Evolutionary conservation across 1,139 yeast genomes (phyloP), one percentile per base, ranked within the genome.

Genomic region (Suhomyces bolitotheri): DNA sequence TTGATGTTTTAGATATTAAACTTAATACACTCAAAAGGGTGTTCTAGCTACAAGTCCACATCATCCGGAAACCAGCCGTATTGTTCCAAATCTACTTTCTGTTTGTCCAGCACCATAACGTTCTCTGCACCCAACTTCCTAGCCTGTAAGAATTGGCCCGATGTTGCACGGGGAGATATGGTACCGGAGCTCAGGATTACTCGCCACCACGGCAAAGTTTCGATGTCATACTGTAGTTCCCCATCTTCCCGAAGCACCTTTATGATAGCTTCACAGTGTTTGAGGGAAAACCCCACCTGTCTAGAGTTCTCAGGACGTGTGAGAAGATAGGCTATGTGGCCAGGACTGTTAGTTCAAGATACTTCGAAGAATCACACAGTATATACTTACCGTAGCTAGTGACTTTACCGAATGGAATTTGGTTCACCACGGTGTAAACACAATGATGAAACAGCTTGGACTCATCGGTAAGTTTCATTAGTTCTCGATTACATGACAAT

Each of bases 141-240:
- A 4, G 72, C 70, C 50, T 84, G 94, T 12, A 51, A 49, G 19
- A 57, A 51, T 27, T 71, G 73, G n/a, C 76, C 71, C 16, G 61
- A 48, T 22, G 63, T 54, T 1, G 64, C 77, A 19, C 88, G 59
- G 1, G 74, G 72, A 2, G 89, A 75, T 2, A 85, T 78, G 21
- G 61, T 64, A 0, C 94, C 94, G 13, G 75, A 62, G 12, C 84
- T 65, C 31, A 74, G 73, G 13, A 85, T 62, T 2, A 85, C 86
- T 34, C 95, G 62, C 90, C 92, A 84, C 95, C 95, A 85, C 1
- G 95, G 94, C 7, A 83, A 73, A 7, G 61, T 62, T 1, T 45
- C 56, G 2, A 50, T 27, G 25, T 66, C 54, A 20, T 33, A 43
- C 13, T 31, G 24, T 19, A 60, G 46, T 34, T 30, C 48, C 17